These are phyloP conservation scores for Nicotiana knightiana DNA, from an alignment of 257 asterid genomes.

Conservation along the genomic window DNA sequence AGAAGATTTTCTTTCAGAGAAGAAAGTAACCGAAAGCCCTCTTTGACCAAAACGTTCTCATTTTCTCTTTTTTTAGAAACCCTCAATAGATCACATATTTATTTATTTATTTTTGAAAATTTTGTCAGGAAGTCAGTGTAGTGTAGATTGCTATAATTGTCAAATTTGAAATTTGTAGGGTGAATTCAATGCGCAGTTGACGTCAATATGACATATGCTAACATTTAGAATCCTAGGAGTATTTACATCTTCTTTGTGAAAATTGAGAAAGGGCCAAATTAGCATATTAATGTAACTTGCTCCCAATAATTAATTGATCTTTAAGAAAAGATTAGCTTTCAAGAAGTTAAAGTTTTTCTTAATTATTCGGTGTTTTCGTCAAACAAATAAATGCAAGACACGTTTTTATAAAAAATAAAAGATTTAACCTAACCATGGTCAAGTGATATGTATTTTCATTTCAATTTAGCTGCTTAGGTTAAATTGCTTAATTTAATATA, in stretches of 20 bases:
- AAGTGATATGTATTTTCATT: too few species aligned
- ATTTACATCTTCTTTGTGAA: not conserved
- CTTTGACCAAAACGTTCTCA: not conserved
- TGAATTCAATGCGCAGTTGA: not conserved
- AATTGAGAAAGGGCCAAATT: not conserved
- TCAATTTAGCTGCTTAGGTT: too few species aligned
- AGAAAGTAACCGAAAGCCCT: not conserved
- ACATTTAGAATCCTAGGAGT: not conserved
- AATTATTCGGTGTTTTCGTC: too few species aligned
- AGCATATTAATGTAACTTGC: constrained; percentile 19
- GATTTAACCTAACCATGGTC: too few species aligned
- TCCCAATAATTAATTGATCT: not conserved
- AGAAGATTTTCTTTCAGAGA: not conserved
- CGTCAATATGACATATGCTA: not conserved
- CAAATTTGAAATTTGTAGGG: not conserved
- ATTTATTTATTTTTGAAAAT: rapidly evolving
- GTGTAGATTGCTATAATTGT: not conserved
- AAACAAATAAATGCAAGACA: too few species aligned
- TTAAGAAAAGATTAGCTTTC: too few species aligned
- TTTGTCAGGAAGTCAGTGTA: not conserved
- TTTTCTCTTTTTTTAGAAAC: not conserved
- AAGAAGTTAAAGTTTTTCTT: too few species aligned
- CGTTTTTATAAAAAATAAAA: too few species aligned
- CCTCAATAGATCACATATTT: not conserved
- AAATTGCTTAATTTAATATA: too few species aligned